These are phyloP conservation scores for Plasmodium vinckei DNA, from an alignment of 169 alveolate species.

Conservation along the genomic window DNA sequence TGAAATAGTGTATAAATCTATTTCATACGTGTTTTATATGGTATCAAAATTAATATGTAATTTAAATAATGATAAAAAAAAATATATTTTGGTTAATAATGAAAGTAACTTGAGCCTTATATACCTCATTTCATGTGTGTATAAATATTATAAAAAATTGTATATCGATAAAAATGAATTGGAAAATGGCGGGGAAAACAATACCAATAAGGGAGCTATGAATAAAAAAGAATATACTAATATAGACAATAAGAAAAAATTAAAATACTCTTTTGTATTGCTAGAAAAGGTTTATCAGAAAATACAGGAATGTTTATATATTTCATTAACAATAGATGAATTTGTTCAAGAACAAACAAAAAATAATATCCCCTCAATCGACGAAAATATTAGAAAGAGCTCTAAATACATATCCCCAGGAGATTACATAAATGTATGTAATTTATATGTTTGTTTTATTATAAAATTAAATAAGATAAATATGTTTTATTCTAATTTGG, in stretches of 20 bases:
- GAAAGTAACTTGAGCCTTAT: constrained; percentile 37
- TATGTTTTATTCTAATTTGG: constrained; percentile 68
- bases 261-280: constrained; percentile 36
- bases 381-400: no score
- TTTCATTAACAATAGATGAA: constrained; percentile 55
- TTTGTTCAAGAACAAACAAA: constrained; percentile 28
- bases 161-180: constrained; percentile 21
- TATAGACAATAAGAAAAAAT: not conserved
- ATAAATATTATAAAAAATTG: constrained; percentile 62
- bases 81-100: constrained; percentile 22
- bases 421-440: not conserved
- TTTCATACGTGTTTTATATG: constrained; percentile 60
- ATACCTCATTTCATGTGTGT: constrained; percentile 29
- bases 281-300: constrained; percentile 67
- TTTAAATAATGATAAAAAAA: constrained; percentile 22
- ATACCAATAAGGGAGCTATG: no score
- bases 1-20: constrained; percentile 47
- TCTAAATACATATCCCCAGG: not conserved
- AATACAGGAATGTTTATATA: constrained; percentile 71
- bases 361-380: not conserved
- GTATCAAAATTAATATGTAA: constrained; percentile 67
- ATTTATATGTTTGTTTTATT: constrained; percentile 16
- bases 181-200: no score
- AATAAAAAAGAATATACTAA: not conserved
- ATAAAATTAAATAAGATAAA: constrained; percentile 58